Evolutionary conservation across 78 protist genomes (phyloP), one percentile per base, ranked within the genome.

Genomic region (Dictyostelium intermedium): DNA sequence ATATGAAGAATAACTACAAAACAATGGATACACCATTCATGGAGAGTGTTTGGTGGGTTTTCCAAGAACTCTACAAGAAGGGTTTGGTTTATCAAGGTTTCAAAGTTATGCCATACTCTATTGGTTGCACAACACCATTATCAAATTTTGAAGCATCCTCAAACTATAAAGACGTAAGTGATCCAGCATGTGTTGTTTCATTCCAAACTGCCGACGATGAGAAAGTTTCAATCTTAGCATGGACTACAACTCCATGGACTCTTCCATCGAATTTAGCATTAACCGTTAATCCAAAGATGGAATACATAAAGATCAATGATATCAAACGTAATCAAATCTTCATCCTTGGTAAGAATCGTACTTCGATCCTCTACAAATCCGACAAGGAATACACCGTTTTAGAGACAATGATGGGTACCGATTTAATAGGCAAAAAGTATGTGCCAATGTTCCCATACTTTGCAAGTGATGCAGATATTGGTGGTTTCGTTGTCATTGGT

Each of bases 161-260:
- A 83, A 98, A 98, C 96, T 99, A 99, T 97, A 93, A 96, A 83
- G 98, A 98, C 10, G 99, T 97, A 32, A 1, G 6, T 13, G 99
- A 99, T 91, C 99, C 99, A 6, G 92, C 98, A 25, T 79, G 60
- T n/a, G 91, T 72, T 63, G 91, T 72, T 47, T 10, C 97, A 18
- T 89, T 79, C 82, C 95, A 93, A 27, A 80, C 66, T 25, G 66
- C 37, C 11, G 91, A 60, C 10, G 89, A 74, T 14, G 85, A 74
- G 11, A 97, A 82, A 2, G 96, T 69, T 5, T 0, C 74, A 0
- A 39, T 99, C 18, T 74, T 99, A 10, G 99, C 99, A 20, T 99
- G 99, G 99, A 99, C 99, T 10, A 99, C 99, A 27, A 99, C 99
- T 2, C 99, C 99, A 30, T 99, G 99, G 99, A 99, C 99, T 2